Percentiles rank a stretch among this genome's conserved stretches.
Evolutionary conservation across 2,329 filamentous ascomycete genomes (phyloP).

Genomic region (Hypomyces perniciosus): DNA sequence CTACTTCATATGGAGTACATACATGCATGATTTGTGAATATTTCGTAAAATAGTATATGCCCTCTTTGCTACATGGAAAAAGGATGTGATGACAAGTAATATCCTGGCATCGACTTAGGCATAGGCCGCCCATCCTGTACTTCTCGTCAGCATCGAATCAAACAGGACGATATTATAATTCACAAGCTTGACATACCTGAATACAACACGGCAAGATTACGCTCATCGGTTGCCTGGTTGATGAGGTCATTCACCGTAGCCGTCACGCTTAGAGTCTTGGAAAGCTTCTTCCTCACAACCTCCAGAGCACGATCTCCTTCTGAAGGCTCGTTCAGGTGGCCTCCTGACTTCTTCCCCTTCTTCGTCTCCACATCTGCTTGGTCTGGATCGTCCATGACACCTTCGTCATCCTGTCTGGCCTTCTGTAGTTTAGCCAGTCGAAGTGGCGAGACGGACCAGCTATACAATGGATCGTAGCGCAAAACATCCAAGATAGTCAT

Average conservation of each 20-base stretch:
- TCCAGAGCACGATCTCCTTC: constrained; percentile 90
- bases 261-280: constrained; percentile 86
- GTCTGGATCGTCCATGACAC: constrained; percentile 30
- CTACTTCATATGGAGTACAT: no score
- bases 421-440: constrained; percentile 60
- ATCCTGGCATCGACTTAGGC: constrained; percentile 24
- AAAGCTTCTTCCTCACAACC: constrained; percentile 92
- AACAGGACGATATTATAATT: background rate
- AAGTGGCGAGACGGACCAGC: constrained; percentile 79
- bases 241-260: constrained; percentile 97
- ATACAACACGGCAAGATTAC: constrained; percentile 86
- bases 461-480: constrained; percentile 95
- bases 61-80: background rate
- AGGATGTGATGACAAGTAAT: background rate
- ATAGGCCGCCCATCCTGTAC: constrained; percentile 41
- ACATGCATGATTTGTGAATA: no score
- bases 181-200: constrained; percentile 49
- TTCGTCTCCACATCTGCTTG: constrained; percentile 37
- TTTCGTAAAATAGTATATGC: background rate
- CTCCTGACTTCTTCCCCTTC: constrained; percentile 28
- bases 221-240: constrained; percentile 89
- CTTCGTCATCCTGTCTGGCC: constrained; percentile 47
- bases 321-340: constrained; percentile 48
- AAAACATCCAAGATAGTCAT: constrained; percentile 98
- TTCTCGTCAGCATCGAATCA: constrained; percentile 17